Conservation (phyloP, 495 filamentous ascomycete species). For the Podospora fimiseda region DNA sequence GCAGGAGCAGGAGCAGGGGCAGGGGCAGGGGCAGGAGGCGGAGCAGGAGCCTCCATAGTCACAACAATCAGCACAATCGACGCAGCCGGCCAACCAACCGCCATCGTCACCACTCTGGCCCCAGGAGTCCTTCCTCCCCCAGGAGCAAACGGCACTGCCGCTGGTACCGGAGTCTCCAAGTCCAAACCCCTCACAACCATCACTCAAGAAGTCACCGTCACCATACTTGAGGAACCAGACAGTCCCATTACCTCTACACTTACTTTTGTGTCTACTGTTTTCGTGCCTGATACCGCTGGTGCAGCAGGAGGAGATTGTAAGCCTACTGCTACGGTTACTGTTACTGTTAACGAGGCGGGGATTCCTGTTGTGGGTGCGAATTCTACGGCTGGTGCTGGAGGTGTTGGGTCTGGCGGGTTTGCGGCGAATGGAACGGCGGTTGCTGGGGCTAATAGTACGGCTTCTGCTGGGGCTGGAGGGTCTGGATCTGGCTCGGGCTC, state of each 20-base stretch:
- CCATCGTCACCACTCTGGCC: conserved; percentile 5
- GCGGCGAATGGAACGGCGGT: background rate
- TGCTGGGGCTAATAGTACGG: too few relatives aligned
- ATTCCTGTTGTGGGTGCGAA: background rate
- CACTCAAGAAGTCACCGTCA: conserved; percentile 10
- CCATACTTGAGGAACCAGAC: conserved; percentile 1
- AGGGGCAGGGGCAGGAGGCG: background rate
- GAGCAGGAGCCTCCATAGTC: background rate
- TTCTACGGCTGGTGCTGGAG: background rate
- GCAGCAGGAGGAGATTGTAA: background rate
- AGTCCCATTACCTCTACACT: conserved; percentile 5
- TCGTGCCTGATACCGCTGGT: conserved; percentile 1
- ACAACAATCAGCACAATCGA: conserved; percentile 7
- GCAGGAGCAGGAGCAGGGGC: background rate
- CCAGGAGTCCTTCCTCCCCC: background rate
- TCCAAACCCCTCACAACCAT: conserved; percentile 8
- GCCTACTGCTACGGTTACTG: conserved; percentile 3
- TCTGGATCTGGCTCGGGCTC: conserved; percentile 1
- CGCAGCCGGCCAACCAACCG: background rate
- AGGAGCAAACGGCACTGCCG: background rate
- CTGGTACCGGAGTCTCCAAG: background rate
- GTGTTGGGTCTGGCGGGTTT: background rate
- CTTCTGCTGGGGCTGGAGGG: background rate
- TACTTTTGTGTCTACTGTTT: conserved; percentile 9
- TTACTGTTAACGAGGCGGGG: background rate